Conservation (phyloP, 768 basidiomycete genomes). For the Russula foetens region DNA sequence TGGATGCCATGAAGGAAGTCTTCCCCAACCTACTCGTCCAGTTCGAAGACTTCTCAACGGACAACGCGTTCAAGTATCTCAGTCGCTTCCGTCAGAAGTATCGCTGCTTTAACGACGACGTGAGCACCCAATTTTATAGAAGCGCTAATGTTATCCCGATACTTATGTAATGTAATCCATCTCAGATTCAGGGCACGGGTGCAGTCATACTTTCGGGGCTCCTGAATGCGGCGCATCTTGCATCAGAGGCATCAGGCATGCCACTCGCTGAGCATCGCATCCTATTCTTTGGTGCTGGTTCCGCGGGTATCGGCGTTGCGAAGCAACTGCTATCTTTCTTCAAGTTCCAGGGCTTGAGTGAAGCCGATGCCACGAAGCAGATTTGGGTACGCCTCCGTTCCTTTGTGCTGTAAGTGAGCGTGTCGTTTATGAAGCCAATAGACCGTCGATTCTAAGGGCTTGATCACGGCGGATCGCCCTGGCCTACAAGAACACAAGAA, state of each 20-base stretch:
- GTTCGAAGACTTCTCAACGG: constrained; percentile 90
- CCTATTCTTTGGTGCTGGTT: constrained; percentile 90
- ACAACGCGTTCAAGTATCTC: constrained; percentile 85
- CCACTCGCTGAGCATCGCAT: constrained; percentile 72
- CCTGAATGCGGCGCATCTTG: constrained; percentile 78
- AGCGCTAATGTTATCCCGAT: no score
- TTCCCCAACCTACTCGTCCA: constrained; percentile 84
- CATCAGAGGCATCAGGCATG: constrained; percentile 56
- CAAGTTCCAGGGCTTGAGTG: constrained; percentile 64
- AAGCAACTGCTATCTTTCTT: constrained; percentile 87
- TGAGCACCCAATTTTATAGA: constrained; percentile 38
- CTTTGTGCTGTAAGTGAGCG: neutral
- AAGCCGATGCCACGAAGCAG: constrained; percentile 64
- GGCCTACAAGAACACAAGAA: constrained; percentile 76
- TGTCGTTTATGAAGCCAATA: neutral
- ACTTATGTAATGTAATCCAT: neutral
- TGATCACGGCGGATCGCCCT: constrained; percentile 70
- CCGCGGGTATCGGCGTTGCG: constrained; percentile 88
- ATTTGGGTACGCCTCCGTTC: constrained; percentile 51
- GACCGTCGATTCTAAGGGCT: constrained; percentile 73
- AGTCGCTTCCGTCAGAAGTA: constrained; percentile 66
- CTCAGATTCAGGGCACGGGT: constrained; percentile 49
- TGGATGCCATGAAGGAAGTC: constrained; percentile 64
- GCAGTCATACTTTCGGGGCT: constrained; percentile 88
- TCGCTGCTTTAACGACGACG: constrained; percentile 81